Conservation (phyloP, 2,329 filamentous ascomycete species). For the Aureobasidium sp. region DNA sequence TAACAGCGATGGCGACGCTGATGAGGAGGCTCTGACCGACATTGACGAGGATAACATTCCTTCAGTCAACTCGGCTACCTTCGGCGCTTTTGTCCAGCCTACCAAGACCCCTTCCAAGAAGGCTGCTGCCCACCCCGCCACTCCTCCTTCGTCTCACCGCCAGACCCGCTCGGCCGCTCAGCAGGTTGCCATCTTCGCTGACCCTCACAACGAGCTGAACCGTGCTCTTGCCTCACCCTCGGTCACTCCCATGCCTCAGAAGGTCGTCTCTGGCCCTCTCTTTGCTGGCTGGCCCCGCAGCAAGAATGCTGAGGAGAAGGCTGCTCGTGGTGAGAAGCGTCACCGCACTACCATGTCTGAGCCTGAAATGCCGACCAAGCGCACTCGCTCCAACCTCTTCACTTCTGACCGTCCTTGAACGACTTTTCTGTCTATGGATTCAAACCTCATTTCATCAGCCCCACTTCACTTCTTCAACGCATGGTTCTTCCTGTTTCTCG, state of each 20-base stretch:
- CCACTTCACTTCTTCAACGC: background rate
- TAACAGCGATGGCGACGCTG: conserved; percentile 44
- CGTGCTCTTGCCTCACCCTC: background rate
- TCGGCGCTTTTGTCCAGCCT: conserved; percentile 19
- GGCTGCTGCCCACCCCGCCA: conserved; percentile 44
- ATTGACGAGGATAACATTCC: conserved; percentile 27
- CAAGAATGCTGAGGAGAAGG: conserved; percentile 34
- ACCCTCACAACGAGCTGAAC: background rate
- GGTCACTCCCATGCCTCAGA: conserved; percentile 14
- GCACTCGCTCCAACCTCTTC: background rate
- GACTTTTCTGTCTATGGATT: no score
- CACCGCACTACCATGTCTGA: background rate
- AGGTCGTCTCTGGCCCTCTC: conserved; percentile 39
- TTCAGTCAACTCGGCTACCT: conserved; percentile 22
- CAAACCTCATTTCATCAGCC: background rate
- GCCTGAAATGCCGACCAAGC: conserved; percentile 6
- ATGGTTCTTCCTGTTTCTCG: background rate
- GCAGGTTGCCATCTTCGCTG: conserved; percentile 12
- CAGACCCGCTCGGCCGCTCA: conserved; percentile 46
- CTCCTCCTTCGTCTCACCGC: conserved; percentile 55
- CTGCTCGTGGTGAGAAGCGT: conserved; percentile 4
- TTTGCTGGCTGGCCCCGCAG: conserved; percentile 63
- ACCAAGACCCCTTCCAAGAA: conserved; percentile 3
- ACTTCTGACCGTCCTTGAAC: background rate
- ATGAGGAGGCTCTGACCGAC: conserved; percentile 50